Percentiles rank a stretch among this genome's conserved stretches.
Evolutionary conservation across 305 asterid genomes (phyloP).

Genomic region (Fraxinus xanthoxyloides): DNA sequence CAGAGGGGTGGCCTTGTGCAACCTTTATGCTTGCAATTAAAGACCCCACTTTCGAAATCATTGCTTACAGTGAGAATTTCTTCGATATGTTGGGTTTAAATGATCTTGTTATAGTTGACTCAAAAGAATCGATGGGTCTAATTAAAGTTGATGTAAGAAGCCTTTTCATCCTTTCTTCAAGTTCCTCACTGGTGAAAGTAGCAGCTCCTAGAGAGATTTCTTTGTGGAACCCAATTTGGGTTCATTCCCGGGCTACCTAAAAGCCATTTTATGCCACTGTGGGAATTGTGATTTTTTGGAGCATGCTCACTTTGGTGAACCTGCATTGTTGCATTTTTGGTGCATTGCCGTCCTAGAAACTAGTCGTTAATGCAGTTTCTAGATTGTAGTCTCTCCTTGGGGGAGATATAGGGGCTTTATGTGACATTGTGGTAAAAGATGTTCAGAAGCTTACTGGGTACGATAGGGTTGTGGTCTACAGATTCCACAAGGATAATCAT

Average conservation of each 20-base stretch:
- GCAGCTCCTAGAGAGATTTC: constrained; percentile 41
- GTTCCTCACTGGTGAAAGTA: constrained; percentile 43
- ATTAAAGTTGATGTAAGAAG: constrained; percentile 56
- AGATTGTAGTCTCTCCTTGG: constrained; percentile 50
- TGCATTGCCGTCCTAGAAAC: constrained; percentile 54
- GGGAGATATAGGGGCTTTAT: constrained; percentile 50
- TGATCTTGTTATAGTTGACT: not conserved
- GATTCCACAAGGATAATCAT: constrained; percentile 67
- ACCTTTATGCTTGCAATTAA: constrained; percentile 55
- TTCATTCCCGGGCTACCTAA: constrained; percentile 39
- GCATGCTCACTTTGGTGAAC: constrained; percentile 50
- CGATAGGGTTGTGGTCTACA: constrained; percentile 70
- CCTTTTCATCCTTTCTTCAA: constrained; percentile 43
- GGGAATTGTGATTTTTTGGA: constrained; percentile 66
- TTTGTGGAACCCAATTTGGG: constrained; percentile 57
- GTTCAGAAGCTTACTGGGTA: constrained; percentile 61
- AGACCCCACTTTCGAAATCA: constrained; percentile 36
- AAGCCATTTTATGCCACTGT: constrained; percentile 64
- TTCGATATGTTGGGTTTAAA: constrained; percentile 47
- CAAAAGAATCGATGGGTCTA: constrained; percentile 10
- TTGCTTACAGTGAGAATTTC: constrained; percentile 60
- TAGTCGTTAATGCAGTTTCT: constrained; percentile 48
- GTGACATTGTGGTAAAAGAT: constrained; percentile 57
- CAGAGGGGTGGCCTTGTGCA: constrained; percentile 74
- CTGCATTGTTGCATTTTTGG: constrained; percentile 43